A percentile compares a stretch with the other conserved stretches of the same genome.
Evolutionary conservation across 305 asterid genomes (phyloP).

Genomic region (Fraxinus floribunda): DNA sequence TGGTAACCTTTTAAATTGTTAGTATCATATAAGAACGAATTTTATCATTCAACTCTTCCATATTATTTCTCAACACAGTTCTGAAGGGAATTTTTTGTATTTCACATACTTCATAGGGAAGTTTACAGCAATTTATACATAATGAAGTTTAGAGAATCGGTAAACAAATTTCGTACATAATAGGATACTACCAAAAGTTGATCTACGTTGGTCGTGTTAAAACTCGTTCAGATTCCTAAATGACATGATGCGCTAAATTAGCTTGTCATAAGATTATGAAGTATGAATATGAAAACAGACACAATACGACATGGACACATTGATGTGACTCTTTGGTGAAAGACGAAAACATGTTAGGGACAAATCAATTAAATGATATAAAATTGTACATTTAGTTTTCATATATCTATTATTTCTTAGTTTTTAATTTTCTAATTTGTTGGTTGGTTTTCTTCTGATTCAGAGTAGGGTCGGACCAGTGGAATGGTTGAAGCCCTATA

Average conservation of each 20-base stretch:
- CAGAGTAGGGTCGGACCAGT: constrained; percentile 99
- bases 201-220: neutral
- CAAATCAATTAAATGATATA: neutral
- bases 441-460: constrained; percentile 32
- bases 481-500: constrained; percentile 97
- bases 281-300: neutral
- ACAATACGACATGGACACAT: neutral
- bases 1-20: neutral
- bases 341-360: neutral
- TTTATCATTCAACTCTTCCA: neutral
- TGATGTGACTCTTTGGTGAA: neutral
- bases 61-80: neutral
- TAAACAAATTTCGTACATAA: neutral
- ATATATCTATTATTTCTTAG: neutral
- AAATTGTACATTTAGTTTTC: neutral
- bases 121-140: neutral
- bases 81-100: neutral
- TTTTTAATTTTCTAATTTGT: constrained; percentile 19
- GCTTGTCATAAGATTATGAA: neutral
- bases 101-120: neutral
- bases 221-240: neutral
- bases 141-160: neutral
- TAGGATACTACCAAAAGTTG: neutral
- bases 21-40: neutral
- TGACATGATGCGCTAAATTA: neutral